Base-by-base conservation (phyloP, 139 green algal genomes). In the Pycnococcus provasolii region DNA sequence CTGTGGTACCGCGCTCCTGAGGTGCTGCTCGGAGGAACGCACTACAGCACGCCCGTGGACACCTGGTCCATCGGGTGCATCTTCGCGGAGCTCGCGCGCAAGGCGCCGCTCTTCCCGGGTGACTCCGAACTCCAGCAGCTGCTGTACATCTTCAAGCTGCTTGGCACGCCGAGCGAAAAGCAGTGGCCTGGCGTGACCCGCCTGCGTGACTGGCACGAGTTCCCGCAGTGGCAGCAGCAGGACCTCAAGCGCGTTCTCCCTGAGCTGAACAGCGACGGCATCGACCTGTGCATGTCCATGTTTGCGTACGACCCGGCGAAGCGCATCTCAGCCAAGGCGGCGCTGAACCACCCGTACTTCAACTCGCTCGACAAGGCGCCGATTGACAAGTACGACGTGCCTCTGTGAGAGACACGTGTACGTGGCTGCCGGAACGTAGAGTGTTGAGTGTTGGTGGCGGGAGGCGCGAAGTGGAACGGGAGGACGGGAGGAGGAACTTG, bases 41-140 rank as follows among this genome's bases (percentile, higher is more conserved):
- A 95, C 79, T 99, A 99, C 72, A 87, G 89, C 2, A 91, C 86
- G 3, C 84, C 92, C 0, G 94, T 99, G 37, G 94, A 99, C 79
- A 94, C 98, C 70, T 99, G 94, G 94, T 91, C 81, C 58, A 85
- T 96, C 11, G 94, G 87, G 53, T 99, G 94, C 87, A 99, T 99
- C 61, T 92, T 99, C 77, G 90, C 77, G 39, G 79, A 85, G 64
- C 72, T 85, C 64, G 73, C 69, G 43, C 67, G 81, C 77, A 89
- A 84, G 81, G 61, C 72, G 40, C 80, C 87, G 42, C 79, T 94
- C 40, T 89, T 94, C 68, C 85, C 85, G 13, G 87, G 87, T 44
- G 87, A 94, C 71, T 89, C 85, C 48, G 87, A 94, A 70, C 70
- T 94, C 48, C 83, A 94, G 74, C 87, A 94, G 83, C 80, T 94